A percentile compares a stretch with the other conserved stretches of the same genome.
Evolutionary conservation across 2,329 filamentous ascomycete genomes (phyloP).

Genomic region (Hymenoscyphus linearis): DNA sequence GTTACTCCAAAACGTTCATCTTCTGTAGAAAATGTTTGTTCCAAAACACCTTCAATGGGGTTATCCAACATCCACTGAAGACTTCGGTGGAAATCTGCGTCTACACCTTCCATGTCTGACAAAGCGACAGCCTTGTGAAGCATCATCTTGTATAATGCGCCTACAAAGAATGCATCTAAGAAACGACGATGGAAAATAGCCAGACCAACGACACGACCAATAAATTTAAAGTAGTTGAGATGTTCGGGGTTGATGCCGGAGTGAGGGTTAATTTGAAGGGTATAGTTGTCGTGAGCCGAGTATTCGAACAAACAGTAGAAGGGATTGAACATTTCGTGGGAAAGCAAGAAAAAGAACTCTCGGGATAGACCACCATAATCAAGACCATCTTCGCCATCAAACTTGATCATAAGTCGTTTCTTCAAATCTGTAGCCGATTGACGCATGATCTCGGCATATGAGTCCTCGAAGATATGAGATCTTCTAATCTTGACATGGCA

Average conservation of each 20-base stretch:
- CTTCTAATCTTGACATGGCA: slow-evolving; percentile 97
- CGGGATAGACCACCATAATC: slow-evolving; percentile 96
- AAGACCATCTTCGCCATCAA: slow-evolving; percentile 94
- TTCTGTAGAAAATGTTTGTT: slow-evolving; percentile 94
- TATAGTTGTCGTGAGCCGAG: slow-evolving; percentile 99
- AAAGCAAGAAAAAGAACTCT: slow-evolving; percentile 99
- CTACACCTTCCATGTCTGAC: slow-evolving; percentile 97
- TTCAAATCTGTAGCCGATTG: slow-evolving; percentile 94
- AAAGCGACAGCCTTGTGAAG: slow-evolving; percentile 86
- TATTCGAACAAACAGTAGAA: slow-evolving; percentile 99
- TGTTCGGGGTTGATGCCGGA: slow-evolving; percentile 99
- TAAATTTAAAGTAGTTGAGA: slow-evolving; percentile 99
- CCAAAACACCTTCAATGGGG: slow-evolving; percentile 89
- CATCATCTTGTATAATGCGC: slow-evolving; percentile 99
- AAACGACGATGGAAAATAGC: slow-evolving; percentile 98
- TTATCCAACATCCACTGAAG: slow-evolving; percentile 98
- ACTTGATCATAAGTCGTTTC: slow-evolving; percentile 99
- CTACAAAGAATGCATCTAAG: slow-evolving; percentile 98
- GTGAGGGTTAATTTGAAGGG: slow-evolving; percentile 98
- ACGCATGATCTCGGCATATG: slow-evolving; percentile 95
- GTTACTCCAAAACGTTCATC: slow-evolving; percentile 96
- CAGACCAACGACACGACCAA: slow-evolving; percentile 90
- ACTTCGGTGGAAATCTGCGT: slow-evolving; percentile 95
- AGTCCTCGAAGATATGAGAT: slow-evolving; percentile 97
- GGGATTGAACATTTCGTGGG: slow-evolving; percentile 99